These are phyloP conservation scores for Strobilomyces dryophilus DNA, from an alignment of 768 basidiomycete genomes.

Conservation along the genomic window DNA sequence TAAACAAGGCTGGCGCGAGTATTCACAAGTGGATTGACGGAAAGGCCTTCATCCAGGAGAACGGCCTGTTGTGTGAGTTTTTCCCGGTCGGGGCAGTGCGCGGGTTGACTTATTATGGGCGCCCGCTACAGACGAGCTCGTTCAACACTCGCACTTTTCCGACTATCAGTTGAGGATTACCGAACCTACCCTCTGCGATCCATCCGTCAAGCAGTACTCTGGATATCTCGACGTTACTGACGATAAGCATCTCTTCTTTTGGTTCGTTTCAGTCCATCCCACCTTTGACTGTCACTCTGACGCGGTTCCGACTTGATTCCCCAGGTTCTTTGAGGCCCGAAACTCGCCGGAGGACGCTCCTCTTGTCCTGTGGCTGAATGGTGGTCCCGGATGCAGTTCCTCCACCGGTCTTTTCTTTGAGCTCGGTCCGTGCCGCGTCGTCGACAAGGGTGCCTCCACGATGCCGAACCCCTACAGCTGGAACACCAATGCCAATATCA, in stretches of 20 bases:
- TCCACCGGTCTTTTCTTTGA: conserved; percentile 88
- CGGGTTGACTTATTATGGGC: not conserved
- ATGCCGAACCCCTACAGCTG: conserved; percentile 78
- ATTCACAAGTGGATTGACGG: conserved; percentile 63
- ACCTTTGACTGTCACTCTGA: not conserved
- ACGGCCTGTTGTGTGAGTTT: conserved; percentile 65
- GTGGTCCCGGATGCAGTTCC: conserved; percentile 69
- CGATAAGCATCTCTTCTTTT: conserved; percentile 84
- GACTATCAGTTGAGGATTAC: conserved; percentile 57
- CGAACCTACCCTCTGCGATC: conserved; percentile 72
- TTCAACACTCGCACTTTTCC: conserved; percentile 50
- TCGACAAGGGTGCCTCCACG: conserved; percentile 64
- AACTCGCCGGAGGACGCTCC: conserved; percentile 71
- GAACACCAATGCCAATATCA: conserved; percentile 66
- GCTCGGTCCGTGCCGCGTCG: conserved; percentile 81
- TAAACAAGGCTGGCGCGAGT: conserved; percentile 41
- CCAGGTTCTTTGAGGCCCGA: conserved; percentile 88
- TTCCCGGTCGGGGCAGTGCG: not conserved
- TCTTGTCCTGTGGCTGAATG: conserved; percentile 88
- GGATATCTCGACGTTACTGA: conserved; percentile 82
- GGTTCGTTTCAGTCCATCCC: conserved; percentile 39
- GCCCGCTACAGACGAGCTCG: conserved; percentile 49
- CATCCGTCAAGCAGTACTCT: conserved; percentile 67
- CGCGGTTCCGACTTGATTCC: not conserved
- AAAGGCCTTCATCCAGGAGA: conserved; percentile 63